Conservation (phyloP, 495 filamentous ascomycete species). For the Xylaria venustula region DNA sequence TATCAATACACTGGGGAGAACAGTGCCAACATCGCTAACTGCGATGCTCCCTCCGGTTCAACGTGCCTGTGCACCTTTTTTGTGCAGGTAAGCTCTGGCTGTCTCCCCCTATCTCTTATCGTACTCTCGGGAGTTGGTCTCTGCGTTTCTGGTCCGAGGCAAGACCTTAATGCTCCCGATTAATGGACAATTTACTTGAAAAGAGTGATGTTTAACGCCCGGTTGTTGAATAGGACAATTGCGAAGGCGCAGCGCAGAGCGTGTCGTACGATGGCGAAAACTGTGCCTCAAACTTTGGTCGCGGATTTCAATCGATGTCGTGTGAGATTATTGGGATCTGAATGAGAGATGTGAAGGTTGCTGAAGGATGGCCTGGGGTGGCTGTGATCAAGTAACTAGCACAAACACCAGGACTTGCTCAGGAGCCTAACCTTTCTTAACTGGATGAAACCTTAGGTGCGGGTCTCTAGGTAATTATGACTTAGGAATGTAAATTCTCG, state of each 20-base stretch:
- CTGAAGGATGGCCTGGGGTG: background rate
- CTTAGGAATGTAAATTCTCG: too few relatives aligned
- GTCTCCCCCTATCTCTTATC: background rate
- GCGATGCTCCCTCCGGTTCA: background rate
- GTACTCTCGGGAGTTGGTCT: background rate
- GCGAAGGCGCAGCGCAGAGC: background rate
- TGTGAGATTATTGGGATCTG: background rate
- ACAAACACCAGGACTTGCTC: background rate
- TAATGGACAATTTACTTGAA: background rate
- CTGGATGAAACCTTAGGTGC: too few relatives aligned
- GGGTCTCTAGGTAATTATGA: too few relatives aligned
- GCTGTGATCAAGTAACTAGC: background rate
- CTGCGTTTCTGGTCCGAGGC: background rate
- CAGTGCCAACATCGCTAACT: background rate
- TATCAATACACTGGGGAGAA: background rate
- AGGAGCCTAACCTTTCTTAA: too few relatives aligned
- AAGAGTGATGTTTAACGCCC: background rate
- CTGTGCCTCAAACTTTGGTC: background rate
- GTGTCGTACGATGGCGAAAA: background rate
- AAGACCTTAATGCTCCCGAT: background rate
- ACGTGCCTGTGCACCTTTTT: background rate
- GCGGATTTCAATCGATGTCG: background rate
- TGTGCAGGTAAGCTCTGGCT: background rate
- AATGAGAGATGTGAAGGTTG: background rate
- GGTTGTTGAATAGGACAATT: background rate